Percentiles rank a stretch among this genome's conserved stretches.
Evolutionary conservation across 306 rosid genomes (phyloP).

Genomic region (Citrullus amarus): DNA sequence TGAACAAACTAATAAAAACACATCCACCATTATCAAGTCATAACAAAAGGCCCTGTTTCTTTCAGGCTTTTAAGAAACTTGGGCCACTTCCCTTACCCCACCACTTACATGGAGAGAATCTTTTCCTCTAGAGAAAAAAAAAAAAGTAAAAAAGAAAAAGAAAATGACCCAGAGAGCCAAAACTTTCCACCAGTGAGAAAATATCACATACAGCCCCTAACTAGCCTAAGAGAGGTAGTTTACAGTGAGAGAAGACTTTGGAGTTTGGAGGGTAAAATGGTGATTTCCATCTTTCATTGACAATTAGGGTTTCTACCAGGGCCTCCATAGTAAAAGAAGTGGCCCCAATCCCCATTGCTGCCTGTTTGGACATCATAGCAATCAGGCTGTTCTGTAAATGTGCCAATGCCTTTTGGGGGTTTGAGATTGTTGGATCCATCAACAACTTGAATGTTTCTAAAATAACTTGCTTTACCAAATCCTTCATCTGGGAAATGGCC

Average conservation of each 20-base stretch:
- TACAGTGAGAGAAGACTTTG: constrained; percentile 20
- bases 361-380: constrained; percentile 98
- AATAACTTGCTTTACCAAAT: constrained; percentile 84
- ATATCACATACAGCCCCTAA: constrained; percentile 24
- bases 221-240: constrained; percentile 10
- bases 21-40: constrained; percentile 6
- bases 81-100: constrained; percentile 31
- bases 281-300: constrained; percentile 20
- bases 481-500: constrained; percentile 95
- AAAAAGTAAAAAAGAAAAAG: constrained; percentile 19
- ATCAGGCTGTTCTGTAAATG: constrained; percentile 78
- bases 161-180: constrained; percentile 43
- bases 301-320: constrained; percentile 89
- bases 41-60: constrained; percentile 42
- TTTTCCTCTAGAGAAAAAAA: constrained; percentile 22
- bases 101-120: constrained; percentile 61
- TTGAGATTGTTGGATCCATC: constrained; percentile 89
- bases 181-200: constrained; percentile 66
- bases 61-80: constrained; percentile 54
- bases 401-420: constrained; percentile 74
- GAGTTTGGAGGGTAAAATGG: constrained; percentile 25
- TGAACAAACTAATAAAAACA: constrained; percentile 55
- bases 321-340: constrained; percentile 96
- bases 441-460: constrained; percentile 82
- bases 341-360: constrained; percentile 93